Evolutionary conservation across 441 rosid species (phyloP).

Genomic region (Brassica balearica): DNA sequence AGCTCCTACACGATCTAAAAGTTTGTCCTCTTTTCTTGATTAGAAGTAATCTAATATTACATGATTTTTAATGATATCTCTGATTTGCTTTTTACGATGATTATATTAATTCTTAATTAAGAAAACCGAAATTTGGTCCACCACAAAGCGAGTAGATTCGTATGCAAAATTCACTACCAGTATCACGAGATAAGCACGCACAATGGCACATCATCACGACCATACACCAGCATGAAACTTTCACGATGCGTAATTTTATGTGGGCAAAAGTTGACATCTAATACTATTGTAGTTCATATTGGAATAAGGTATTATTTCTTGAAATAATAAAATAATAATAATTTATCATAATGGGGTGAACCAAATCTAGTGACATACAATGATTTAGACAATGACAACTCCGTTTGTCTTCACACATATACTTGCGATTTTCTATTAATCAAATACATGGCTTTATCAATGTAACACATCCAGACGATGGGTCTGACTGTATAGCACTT

Average conservation of each 20-base stretch:
- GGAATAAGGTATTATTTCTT: constrained; percentile 28
- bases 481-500: too few species aligned
- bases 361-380: constrained; percentile 45
- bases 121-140: constrained; percentile 29
- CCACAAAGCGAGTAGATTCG: constrained; percentile 24
- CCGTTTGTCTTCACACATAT: constrained; percentile 33
- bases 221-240: constrained; percentile 32
- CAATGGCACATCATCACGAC: constrained; percentile 32
- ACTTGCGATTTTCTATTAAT: constrained; percentile 19
- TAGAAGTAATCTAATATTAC: neutral
- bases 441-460: constrained; percentile 17
- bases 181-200: constrained; percentile 36
- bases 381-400: constrained; percentile 23
- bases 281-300: constrained; percentile 38
- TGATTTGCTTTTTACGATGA: constrained; percentile 29
- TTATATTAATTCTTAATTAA: neutral
- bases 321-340: constrained; percentile 2
- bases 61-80: constrained; percentile 25
- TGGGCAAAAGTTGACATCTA: constrained; percentile 29
- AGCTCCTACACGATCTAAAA: constrained; percentile 12
- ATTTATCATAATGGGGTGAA: constrained; percentile 31
- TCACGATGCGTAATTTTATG: constrained; percentile 11
- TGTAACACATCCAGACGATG: neutral
- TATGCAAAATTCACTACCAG: constrained; percentile 28
- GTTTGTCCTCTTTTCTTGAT: constrained; percentile 12